Evolutionary conservation across 176 grass and related monocot species (phyloP), one percentile per base, ranked within the genome.

Genomic region (Elaeis guineensis): DNA sequence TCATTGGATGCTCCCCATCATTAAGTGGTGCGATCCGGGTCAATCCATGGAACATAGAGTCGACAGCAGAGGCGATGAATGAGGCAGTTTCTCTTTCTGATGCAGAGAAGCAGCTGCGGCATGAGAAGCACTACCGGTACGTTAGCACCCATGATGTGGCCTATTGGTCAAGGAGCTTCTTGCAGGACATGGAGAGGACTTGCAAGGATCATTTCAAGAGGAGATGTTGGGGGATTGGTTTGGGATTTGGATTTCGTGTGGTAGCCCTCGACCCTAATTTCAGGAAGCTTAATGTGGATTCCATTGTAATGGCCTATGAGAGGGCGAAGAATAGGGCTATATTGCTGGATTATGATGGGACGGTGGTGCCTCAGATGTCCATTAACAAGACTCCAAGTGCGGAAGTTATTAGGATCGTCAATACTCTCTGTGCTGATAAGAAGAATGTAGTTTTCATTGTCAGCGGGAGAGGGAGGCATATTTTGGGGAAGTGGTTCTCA

Each of bases 361-460:
- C 66, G 5, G 14, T 69, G 53, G 52, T 69, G 11, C 52, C 53
- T 17, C 66, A 49, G 19, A 4, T 52, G 44, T 52, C 63, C 63
- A 52, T 65, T 44, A 44, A 44, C 11, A 44, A 44, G 35, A 44
- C 35, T 14, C 35, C 53, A 14, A 57, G 5, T 9, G 15, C 30
- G 17, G 25, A 69, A 44, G 26, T 69, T 49, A 49, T 69, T 23
- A 69, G 66, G 66, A 69, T 57, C 18, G 24, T 69, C 53, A 69
- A 69, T 69, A 24, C 52, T 17, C 66, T 69, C 14, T 69, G 52
- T 48, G 52, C 19, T 48, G 66, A 69, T 69, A 16, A 56, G 5
- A 69, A 69, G 15, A 69, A 57, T 69, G 66, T 69, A 44, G 66
- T 69, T 69, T 69, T 69, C 20, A 57, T 69, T 21, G 66, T 69